Evolutionary conservation across 495 filamentous ascomycete species (phyloP), one percentile per base, ranked within the genome.

Genomic region (Neurospora tetraspora): DNA sequence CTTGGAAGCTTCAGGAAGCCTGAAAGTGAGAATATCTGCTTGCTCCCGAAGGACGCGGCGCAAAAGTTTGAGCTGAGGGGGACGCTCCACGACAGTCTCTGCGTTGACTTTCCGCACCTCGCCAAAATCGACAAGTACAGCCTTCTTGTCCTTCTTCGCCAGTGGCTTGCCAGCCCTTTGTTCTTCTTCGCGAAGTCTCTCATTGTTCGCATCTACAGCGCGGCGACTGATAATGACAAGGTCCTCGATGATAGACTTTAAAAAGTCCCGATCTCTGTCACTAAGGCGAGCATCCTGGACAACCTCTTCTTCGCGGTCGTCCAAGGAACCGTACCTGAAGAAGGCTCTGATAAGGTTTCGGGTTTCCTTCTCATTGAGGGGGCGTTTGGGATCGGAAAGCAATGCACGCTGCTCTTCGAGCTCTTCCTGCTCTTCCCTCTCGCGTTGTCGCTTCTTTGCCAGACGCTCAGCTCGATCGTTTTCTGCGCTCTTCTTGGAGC

Each of bases 91-190:
- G 72, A 97, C 91, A 0, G 94, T 98, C 80, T 95, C 93, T 2
- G 96, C 96, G 79, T 99, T 99, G 75, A 97, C 86, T 69, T 95
- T 92, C 78, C 96, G 94, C 31, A 97, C 93, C 42, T 93, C 94
- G 39, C 91, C 90, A 79, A 92, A 96, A 76, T 97, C 93, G 74
- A 99, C 97, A 53, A 98, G 84, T 20, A 98, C 93, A 1, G 96
- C 95, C 77, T 98, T 98, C 80, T 92, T 93, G 78, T 98, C 95
- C 78, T 98, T 99, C 83, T 98, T 98, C 0, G 94, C 97, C 5
- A 92, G 75, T 9, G 89, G 86, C 77, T 93, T 93, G 77, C 91
- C 91, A 0, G 88, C 84, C 70, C 89, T 86, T 68, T 88, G 88
- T 81, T 96, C 93, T 69, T 93, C 92, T 68, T 88, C 86, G 16